A percentile compares a stretch with the other conserved stretches of the same genome.
phyloP scores from a whole-genome alignment of 1,284 basidiomycete species.

The Psilocybe mexicana region DNA sequence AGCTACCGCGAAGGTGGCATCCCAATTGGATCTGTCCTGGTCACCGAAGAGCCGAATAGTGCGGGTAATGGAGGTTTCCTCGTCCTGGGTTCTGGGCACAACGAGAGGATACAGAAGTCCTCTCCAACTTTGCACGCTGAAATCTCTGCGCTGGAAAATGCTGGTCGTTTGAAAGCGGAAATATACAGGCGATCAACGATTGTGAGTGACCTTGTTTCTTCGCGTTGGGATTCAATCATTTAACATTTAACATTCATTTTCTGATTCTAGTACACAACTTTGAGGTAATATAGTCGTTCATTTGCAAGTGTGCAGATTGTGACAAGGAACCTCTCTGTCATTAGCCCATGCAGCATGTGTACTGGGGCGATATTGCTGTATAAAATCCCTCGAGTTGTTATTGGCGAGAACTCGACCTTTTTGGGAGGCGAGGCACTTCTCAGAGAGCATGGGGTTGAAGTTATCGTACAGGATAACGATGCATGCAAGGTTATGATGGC shows the following conservation, averaged over 20 bases:
- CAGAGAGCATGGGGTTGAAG: conserved; percentile 49
- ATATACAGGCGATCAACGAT: conserved; percentile 50
- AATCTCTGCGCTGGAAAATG: conserved; percentile 51
- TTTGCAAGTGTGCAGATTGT: background rate
- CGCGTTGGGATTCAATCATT: too few relatives aligned
- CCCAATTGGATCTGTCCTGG: conserved; percentile 56
- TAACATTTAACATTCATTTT: too few relatives aligned
- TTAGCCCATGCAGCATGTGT: conserved; percentile 64
- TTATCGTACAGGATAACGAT: conserved; percentile 47
- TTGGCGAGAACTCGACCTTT: conserved; percentile 57
- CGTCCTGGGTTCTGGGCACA: conserved; percentile 50
- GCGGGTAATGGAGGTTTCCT: conserved; percentile 23
- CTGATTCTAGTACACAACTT: conserved; percentile 41
- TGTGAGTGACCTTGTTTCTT: conserved; percentile 29
- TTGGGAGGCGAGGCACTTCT: conserved; percentile 53
- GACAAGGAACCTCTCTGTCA: background rate
- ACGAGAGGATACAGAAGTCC: conserved; percentile 52
- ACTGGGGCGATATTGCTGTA: conserved; percentile 60
- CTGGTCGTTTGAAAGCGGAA: conserved; percentile 43
- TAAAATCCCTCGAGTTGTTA: conserved; percentile 59
- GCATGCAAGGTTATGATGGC: conserved; percentile 49
- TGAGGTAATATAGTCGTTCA: conserved; percentile 39
- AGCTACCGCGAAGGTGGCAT: conserved; percentile 52
- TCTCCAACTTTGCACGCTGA: conserved; percentile 60
- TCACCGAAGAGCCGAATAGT: conserved; percentile 27